These are phyloP conservation scores for Mycosphaerelloides madeirae DNA, from an alignment of 2,329 filamentous ascomycete species.

Conservation along the genomic window DNA sequence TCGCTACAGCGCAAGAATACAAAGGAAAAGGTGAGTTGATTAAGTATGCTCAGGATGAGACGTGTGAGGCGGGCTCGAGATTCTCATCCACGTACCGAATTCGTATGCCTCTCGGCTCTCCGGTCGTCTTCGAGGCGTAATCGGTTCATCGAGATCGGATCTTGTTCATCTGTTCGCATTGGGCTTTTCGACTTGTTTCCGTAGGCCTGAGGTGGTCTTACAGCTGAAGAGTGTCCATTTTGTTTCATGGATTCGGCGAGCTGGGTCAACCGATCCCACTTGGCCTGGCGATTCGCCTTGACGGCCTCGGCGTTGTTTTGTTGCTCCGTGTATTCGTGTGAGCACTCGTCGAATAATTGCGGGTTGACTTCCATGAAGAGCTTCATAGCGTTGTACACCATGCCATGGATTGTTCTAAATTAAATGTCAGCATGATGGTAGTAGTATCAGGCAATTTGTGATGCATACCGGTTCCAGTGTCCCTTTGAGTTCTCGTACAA, in stretches of 20 bases:
- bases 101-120: slow-evolving; percentile 42
- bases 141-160: slow-evolving; percentile 76
- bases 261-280: slow-evolving; percentile 82
- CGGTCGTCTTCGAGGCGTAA: slow-evolving; percentile 80
- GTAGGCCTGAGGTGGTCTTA: slow-evolving; percentile 30
- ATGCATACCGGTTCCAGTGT: slow-evolving; percentile 91
- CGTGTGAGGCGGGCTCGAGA: slow-evolving; percentile 18
- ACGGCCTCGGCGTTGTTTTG: slow-evolving; percentile 87
- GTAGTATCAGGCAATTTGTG: neutral
- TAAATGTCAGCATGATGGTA: slow-evolving; percentile 7
- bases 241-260: slow-evolving; percentile 57
- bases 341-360: slow-evolving; percentile 96
- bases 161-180: slow-evolving; percentile 65
- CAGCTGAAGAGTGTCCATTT: slow-evolving; percentile 25
- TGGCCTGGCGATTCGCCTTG: slow-evolving; percentile 73
- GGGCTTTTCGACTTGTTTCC: slow-evolving; percentile 33
- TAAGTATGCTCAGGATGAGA: slow-evolving; percentile 9
- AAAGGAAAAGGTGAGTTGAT: slow-evolving; percentile 12
- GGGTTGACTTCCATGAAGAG: slow-evolving; percentile 99
- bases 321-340: slow-evolving; percentile 94
- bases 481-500: slow-evolving; percentile 98
- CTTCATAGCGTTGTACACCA: slow-evolving; percentile 99
- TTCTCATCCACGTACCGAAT: slow-evolving; percentile 35
- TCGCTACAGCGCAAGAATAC: slow-evolving; percentile 8
- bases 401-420: slow-evolving; percentile 89